These are phyloP conservation scores for Psilocybe cubensis DNA, from an alignment of 768 basidiomycete species.

Conservation along the genomic window DNA sequence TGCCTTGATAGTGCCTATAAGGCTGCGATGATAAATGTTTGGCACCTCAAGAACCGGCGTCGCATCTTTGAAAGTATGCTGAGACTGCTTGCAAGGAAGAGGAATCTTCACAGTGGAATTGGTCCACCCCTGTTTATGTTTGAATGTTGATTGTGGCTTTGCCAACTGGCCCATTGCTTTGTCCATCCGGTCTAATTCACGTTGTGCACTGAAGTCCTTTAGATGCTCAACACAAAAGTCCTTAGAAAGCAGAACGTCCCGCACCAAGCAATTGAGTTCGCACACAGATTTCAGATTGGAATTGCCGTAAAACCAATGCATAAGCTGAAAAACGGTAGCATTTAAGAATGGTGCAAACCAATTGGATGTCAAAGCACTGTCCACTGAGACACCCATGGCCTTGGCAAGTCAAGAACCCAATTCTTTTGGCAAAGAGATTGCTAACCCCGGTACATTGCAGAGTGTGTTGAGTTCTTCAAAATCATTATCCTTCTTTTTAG, in stretches of 20 bases:
- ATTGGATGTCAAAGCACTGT: too few relatives aligned
- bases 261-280: conserved; percentile 25
- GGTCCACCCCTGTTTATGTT: conserved; percentile 23
- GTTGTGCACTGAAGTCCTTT: conserved; percentile 13
- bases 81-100: conserved; percentile 16
- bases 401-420: neutral
- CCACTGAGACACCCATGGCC: neutral
- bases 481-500: neutral
- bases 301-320: conserved; percentile 25
- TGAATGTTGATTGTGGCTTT: neutral
- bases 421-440: neutral
- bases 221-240: conserved; percentile 28
- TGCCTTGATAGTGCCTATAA: neutral
- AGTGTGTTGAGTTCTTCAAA: neutral
- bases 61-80: conserved; percentile 14
- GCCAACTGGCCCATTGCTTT: neutral
- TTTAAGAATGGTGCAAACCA: conserved; percentile 25
- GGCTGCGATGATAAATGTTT: conserved; percentile 5
- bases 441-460: neutral
- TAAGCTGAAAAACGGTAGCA: conserved; percentile 19
- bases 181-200: neutral
- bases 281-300: conserved; percentile 22
- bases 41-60: conserved; percentile 25
- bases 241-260: conserved; percentile 23
- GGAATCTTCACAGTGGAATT: conserved; percentile 19